These are phyloP conservation scores for Pleurozium schreberi DNA, from an alignment of 225 moss, liverwort and hornwort genomes.

Conservation along the genomic window DNA sequence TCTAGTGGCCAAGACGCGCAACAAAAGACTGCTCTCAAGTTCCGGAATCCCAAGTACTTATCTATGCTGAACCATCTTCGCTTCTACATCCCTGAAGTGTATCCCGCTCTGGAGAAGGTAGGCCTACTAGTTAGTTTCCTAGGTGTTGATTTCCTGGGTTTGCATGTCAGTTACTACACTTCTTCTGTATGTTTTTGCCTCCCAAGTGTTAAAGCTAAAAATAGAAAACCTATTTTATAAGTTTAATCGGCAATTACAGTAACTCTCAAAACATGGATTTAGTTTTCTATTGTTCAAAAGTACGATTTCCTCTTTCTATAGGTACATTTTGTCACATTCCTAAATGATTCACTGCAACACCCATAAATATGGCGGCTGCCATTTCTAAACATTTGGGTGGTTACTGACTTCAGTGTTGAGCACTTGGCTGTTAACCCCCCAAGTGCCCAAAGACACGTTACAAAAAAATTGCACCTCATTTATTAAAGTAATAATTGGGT, in stretches of 20 bases:
- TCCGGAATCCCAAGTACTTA: conserved; percentile 62
- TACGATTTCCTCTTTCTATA: background rate
- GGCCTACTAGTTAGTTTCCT: background rate
- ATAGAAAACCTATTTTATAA: background rate
- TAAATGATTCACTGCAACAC: background rate
- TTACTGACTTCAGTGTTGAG: background rate
- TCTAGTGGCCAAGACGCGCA: conserved; percentile 11
- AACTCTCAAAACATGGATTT: background rate
- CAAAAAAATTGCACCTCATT: background rate
- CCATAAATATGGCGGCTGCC: background rate
- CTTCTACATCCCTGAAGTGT: conserved; percentile 53
- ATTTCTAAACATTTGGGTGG: background rate
- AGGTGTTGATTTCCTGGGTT: background rate
- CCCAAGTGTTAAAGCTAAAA: background rate
- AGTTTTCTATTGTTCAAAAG: background rate
- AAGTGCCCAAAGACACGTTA: background rate
- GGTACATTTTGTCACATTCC: background rate
- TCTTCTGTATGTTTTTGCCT: background rate
- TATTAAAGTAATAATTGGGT: background rate
- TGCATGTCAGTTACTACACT: background rate
- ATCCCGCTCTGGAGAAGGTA: conserved; percentile 37
- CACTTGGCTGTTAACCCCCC: background rate
- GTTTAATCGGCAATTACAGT: background rate
- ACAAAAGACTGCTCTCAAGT: conserved; percentile 43
- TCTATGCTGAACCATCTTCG: conserved; percentile 54